phyloP scores from a whole-genome alignment of 2,329 filamentous ascomycete species.

The Ilyonectria robusta region DNA sequence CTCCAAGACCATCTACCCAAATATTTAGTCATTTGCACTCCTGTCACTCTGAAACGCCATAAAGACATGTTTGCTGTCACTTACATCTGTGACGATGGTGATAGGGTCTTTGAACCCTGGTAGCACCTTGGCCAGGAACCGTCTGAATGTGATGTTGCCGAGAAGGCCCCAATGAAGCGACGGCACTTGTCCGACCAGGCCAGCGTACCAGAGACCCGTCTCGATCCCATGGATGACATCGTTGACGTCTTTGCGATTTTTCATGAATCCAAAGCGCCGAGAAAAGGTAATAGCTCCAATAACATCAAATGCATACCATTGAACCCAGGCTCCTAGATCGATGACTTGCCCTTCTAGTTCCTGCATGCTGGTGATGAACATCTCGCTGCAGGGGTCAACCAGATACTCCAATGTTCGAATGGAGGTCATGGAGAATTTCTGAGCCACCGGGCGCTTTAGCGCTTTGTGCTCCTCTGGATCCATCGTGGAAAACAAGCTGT shows the following conservation, averaged over 20 bases:
- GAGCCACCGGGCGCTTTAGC: slow-evolving; percentile 30
- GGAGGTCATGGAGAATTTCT: slow-evolving; percentile 33
- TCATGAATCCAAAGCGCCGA: slow-evolving; percentile 73
- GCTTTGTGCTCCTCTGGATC: slow-evolving; percentile 27
- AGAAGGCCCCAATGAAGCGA: slow-evolving; percentile 35
- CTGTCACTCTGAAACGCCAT: neutral
- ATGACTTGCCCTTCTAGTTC: slow-evolving; percentile 49
- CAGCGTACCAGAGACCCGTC: slow-evolving; percentile 46
- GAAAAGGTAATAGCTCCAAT: slow-evolving; percentile 74
- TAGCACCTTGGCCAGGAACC: neutral
- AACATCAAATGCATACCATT: slow-evolving; percentile 76
- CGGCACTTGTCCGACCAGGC: slow-evolving; percentile 41
- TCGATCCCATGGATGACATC: slow-evolving; percentile 62
- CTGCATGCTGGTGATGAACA: slow-evolving; percentile 18
- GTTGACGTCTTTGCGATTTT: slow-evolving; percentile 73
- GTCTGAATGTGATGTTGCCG: neutral
- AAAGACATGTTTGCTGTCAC: neutral
- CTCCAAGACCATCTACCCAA: neutral
- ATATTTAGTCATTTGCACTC: neutral
- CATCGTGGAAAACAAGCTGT: slow-evolving; percentile 32
- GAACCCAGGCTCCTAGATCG: slow-evolving; percentile 70
- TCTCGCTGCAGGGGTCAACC: slow-evolving; percentile 26
- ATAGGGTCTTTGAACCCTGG: neutral
- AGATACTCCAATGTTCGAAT: slow-evolving; percentile 28
- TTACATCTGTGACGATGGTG: neutral